Evolutionary conservation across 176 grass and related monocot species (phyloP), one percentile per base, ranked within the genome.

Genomic region (Raddia distichophylla): DNA sequence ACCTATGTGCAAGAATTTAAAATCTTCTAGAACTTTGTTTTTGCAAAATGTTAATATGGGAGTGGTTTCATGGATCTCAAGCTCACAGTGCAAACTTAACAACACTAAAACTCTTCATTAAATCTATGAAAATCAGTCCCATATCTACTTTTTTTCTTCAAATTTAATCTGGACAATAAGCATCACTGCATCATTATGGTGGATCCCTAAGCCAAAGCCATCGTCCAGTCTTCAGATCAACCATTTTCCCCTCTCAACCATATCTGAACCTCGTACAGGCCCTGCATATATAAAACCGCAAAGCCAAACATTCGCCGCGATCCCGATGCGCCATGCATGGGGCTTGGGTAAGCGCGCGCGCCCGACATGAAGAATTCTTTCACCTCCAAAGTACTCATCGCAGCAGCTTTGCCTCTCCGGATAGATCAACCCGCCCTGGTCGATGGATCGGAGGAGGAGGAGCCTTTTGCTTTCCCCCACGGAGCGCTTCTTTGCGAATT

Each of bases 311-410:
- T 78, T 86, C 70, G 57, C 83, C 33, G 27, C 73, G 47, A 86
- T 86, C 88, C 88, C 88, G 78, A 90, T 78, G 83, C 45, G 20
- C 43, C 59, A 49, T 45, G 27, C 22, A 69, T 60, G 64, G 81
- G 49, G n/a, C 7, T 10, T 35, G 19, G 55, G 40, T 2, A 55
- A 62, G 68, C 34, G 59, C 80, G n/a, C 34, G 59, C 80, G n/a
- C 42, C 83, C 88, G 83, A 86, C 79, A 90, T 78, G 83, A 90
- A 47, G 83, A 90, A 74, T 92, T 83, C 90, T 72, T 80, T 89
- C 84, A 67, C 85, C 84, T 85, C 67, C 72, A 87, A 81, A 81
- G 37, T 40, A 40, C 68, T 61, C 40, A 3, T 8, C 16, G 3
- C 37, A 40, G 37, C 91, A 58, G 43, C 81, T 88, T 84, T 82